Percentiles rank a stretch among this genome's conserved stretches.
Evolutionary conservation across 2,329 filamentous ascomycete genomes (phyloP).

Genomic region (Chaetothyriales sp.): DNA sequence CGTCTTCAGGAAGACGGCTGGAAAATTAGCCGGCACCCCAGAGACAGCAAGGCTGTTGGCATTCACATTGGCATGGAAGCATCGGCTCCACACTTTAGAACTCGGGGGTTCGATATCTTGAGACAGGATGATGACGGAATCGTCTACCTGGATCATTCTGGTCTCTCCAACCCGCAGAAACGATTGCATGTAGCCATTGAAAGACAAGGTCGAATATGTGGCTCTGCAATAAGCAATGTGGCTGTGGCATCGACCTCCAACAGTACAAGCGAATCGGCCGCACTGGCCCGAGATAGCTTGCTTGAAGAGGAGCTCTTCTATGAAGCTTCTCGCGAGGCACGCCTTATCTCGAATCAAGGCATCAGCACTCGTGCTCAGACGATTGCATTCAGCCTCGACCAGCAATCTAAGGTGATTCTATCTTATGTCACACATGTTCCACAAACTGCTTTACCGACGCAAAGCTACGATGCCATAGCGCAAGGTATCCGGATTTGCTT

Average conservation of each 20-base stretch:
- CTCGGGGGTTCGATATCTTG: constrained; percentile 69
- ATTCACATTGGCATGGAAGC: constrained; percentile 86
- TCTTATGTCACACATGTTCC: constrained; percentile 53
- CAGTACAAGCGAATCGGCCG: constrained; percentile 26
- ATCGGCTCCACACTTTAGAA: constrained; percentile 44
- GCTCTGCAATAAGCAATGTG: constrained; percentile 22
- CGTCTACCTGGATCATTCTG: constrained; percentile 53
- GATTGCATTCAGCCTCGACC: constrained; percentile 43
- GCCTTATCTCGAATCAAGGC: constrained; percentile 55
- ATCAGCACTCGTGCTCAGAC: constrained; percentile 50
- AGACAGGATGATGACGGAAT: constrained; percentile 60
- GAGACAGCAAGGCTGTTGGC: constrained; percentile 59
- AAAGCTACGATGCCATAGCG: constrained; percentile 41
- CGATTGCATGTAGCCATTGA: constrained; percentile 47
- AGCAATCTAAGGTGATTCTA: constrained; percentile 47
- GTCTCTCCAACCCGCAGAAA: constrained; percentile 29
- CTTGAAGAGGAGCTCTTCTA: constrained; percentile 68
- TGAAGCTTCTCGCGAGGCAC: constrained; percentile 71
- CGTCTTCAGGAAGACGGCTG: constrained; percentile 72
- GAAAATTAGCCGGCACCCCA: constrained; percentile 66
- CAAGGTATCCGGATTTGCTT: constrained; percentile 54
- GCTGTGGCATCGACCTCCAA: constrained; percentile 16
- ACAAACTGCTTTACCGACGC: constrained; percentile 16
- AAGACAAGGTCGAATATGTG: constrained; percentile 3
- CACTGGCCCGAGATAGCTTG: constrained; percentile 33